These are phyloP conservation scores for Aureobasidium sp. DNA, from an alignment of 2,329 filamentous ascomycete genomes.

Conservation along the genomic window DNA sequence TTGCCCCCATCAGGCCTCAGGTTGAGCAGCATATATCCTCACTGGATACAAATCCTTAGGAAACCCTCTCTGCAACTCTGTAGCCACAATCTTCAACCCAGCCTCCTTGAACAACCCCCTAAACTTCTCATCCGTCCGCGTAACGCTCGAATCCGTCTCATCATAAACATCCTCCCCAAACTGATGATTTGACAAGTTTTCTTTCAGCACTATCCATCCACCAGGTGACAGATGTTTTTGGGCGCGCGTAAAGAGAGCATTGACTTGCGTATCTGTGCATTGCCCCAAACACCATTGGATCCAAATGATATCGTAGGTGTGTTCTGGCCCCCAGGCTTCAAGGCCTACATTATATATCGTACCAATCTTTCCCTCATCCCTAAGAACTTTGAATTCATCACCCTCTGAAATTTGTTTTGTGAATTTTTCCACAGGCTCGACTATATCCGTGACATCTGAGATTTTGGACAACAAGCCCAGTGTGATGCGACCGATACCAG, in stretches of 20 bases:
- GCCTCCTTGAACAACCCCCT: constrained; percentile 73
- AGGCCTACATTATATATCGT: constrained; percentile 77
- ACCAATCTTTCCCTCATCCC: constrained; percentile 57
- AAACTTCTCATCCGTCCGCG: constrained; percentile 79
- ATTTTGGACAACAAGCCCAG: constrained; percentile 77
- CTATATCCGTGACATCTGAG: constrained; percentile 78
- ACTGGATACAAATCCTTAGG: constrained; percentile 77
- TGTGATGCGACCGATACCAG: constrained; percentile 86
- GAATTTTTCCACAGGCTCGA: constrained; percentile 89
- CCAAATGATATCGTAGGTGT: constrained; percentile 84
- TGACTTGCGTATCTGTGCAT: constrained; percentile 77
- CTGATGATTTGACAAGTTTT: constrained; percentile 72
- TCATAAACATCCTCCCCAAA: constrained; percentile 75
- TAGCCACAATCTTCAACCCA: constrained; percentile 72
- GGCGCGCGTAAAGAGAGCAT: constrained; percentile 66
- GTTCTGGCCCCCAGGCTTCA: constrained; percentile 70
- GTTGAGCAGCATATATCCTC: constrained; percentile 79
- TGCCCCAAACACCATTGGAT: constrained; percentile 93
- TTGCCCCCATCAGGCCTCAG: constrained; percentile 32
- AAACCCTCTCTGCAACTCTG: constrained; percentile 78
- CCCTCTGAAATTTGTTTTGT: constrained; percentile 63
- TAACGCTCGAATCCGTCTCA: constrained; percentile 79
- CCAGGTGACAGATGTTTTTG: constrained; percentile 48
- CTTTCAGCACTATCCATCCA: constrained; percentile 78
- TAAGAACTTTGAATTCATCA: constrained; percentile 36